Conservation (phyloP, 805 yeast genomes). For the Torulaspora franciscae region DNA sequence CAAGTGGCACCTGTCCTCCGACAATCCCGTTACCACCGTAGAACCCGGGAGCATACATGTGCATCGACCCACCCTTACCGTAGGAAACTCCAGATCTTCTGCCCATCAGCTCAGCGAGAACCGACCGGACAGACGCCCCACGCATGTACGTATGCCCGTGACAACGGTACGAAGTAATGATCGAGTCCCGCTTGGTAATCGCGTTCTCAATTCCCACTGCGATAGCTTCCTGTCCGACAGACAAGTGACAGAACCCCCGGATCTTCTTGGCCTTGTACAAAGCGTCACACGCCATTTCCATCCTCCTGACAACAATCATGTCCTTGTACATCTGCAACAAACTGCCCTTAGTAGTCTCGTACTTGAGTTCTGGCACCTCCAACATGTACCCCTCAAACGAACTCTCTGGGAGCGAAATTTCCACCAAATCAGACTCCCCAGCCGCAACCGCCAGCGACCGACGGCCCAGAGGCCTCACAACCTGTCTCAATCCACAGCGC, state of each 20-base stretch:
- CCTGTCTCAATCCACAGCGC: neutral
- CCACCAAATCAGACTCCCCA: constrained; percentile 31
- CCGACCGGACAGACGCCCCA: constrained; percentile 86
- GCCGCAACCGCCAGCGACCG: constrained; percentile 19
- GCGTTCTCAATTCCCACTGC: constrained; percentile 98
- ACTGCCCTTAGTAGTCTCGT: constrained; percentile 74
- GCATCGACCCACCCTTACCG: constrained; percentile 99
- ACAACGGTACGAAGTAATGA: constrained; percentile 97
- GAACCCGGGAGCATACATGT: constrained; percentile 92
- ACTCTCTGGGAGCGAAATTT: constrained; percentile 65
- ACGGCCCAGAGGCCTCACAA: constrained; percentile 1
- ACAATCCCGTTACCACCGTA: constrained; percentile 99
- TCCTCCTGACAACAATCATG: constrained; percentile 88
- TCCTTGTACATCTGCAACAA: constrained; percentile 93
- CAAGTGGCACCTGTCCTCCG: constrained; percentile 98
- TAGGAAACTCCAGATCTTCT: constrained; percentile 88
- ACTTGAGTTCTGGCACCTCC: constrained; percentile 63
- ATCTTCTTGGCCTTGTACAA: constrained; percentile 97
- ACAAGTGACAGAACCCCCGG: constrained; percentile 97
- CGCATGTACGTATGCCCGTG: constrained; percentile 98
- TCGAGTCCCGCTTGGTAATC: constrained; percentile 74
- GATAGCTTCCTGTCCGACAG: constrained; percentile 98
- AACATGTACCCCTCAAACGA: constrained; percentile 85
- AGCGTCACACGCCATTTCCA: constrained; percentile 99
- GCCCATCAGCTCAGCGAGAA: constrained; percentile 95